phyloP scores from a whole-genome alignment of 2,329 filamentous ascomycete genomes.

The Fusarium circinatum region DNA sequence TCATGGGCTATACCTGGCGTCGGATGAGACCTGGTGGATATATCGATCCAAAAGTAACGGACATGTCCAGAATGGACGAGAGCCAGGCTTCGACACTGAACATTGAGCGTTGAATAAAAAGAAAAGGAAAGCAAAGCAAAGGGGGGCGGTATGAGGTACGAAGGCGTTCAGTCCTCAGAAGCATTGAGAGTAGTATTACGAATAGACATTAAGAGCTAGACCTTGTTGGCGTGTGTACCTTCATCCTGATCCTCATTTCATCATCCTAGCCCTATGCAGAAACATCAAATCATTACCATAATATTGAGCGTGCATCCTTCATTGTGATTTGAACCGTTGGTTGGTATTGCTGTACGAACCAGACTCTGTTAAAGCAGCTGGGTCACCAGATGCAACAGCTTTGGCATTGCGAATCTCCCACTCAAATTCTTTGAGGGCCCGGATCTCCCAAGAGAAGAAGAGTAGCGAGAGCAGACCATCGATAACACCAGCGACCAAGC shows the following conservation, averaged over 20 bases:
- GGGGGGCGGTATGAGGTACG: not conserved
- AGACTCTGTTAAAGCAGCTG: slow-evolving; percentile 33
- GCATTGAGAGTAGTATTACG: slow-evolving; percentile 34
- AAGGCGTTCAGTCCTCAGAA: not conserved
- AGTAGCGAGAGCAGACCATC: slow-evolving; percentile 88
- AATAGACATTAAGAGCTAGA: slow-evolving; percentile 42
- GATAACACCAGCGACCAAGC: slow-evolving; percentile 78
- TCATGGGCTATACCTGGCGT: slow-evolving; percentile 89
- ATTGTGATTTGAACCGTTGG: slow-evolving; percentile 30
- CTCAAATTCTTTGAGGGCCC: slow-evolving; percentile 88
- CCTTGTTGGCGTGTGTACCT: slow-evolving; percentile 25
- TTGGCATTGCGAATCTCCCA: slow-evolving; percentile 86
- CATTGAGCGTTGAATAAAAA: not conserved
- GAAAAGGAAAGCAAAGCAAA: not conserved
- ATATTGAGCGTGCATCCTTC: slow-evolving; percentile 10
- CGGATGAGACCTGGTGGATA: slow-evolving; percentile 55
- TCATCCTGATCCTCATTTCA: slow-evolving; percentile 35
- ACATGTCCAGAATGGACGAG: not conserved
- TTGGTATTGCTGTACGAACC: slow-evolving; percentile 19
- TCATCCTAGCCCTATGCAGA: slow-evolving; percentile 34
- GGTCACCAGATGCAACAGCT: slow-evolving; percentile 50
- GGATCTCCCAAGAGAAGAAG: slow-evolving; percentile 86
- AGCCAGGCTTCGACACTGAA: not conserved
- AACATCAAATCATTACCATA: slow-evolving; percentile 30
- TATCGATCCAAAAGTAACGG: slow-evolving; percentile 18